A percentile compares a stretch with the other conserved stretches of the same genome.
Evolutionary conservation across 177 flowering plant species (phyloP).

Genomic region (Vitis hybrid): DNA sequence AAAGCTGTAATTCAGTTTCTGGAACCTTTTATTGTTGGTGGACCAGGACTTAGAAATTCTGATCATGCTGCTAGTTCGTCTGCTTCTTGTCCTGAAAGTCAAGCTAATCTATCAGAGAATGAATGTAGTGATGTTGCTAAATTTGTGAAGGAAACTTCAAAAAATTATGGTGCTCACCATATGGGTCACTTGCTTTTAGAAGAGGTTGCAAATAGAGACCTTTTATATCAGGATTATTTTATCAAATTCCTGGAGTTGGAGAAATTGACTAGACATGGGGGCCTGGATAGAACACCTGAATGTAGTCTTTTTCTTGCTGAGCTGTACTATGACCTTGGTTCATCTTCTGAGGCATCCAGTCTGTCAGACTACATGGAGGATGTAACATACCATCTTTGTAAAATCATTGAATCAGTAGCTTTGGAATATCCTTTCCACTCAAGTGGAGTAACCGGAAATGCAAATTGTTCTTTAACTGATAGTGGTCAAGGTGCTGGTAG

Average conservation of each 20-base stretch:
- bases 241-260: slow-evolving; percentile 81
- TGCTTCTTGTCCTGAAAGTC: slow-evolving; percentile 23
- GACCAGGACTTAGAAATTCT: slow-evolving; percentile 28
- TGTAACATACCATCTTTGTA: slow-evolving; percentile 83
- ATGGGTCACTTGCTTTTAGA: slow-evolving; percentile 81
- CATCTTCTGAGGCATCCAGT: slow-evolving; percentile 35
- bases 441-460: slow-evolving; percentile 22
- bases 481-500: slow-evolving; percentile 18
- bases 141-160: slow-evolving; percentile 53
- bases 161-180: slow-evolving; percentile 83
- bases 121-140: slow-evolving; percentile 47
- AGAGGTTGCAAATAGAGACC: slow-evolving; percentile 46
- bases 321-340: slow-evolving; percentile 73
- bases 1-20: slow-evolving; percentile 59
- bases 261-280: slow-evolving; percentile 75
- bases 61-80: slow-evolving; percentile 22
- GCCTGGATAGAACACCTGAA: slow-evolving; percentile 64
- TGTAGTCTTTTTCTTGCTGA: slow-evolving; percentile 94
- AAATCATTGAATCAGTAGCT: slow-evolving; percentile 78
- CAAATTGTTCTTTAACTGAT: slow-evolving; percentile 13
- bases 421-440: slow-evolving; percentile 41
- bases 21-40: slow-evolving; percentile 57
- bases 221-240: slow-evolving; percentile 47
- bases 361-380: slow-evolving; percentile 49
- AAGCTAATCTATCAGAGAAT: slow-evolving; percentile 23